A percentile compares a stretch with the other conserved stretches of the same genome.
Conservation (phyloP, 805 yeast species). For the Cyberlindnera mississippiensis region DNA sequence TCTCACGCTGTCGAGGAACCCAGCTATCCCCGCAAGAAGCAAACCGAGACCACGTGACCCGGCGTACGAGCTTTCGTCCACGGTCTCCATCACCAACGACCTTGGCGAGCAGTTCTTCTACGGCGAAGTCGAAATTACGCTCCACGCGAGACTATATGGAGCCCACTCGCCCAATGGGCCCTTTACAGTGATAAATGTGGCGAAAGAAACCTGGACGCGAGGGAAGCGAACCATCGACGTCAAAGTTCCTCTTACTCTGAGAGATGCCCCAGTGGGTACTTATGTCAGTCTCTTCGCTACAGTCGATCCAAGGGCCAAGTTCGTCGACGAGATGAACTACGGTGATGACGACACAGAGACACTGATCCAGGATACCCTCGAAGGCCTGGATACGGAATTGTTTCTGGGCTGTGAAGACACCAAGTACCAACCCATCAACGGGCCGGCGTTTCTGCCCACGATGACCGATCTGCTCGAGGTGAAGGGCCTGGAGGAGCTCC, state of each 20-base stretch:
- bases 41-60: slow-evolving; percentile 11
- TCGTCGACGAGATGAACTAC: slow-evolving; percentile 14
- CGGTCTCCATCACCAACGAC: slow-evolving; percentile 34
- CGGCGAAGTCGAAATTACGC: slow-evolving; percentile 25
- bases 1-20: slow-evolving; percentile 15
- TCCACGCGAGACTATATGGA: slow-evolving; percentile 10
- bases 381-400: slow-evolving; percentile 4
- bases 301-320: slow-evolving; percentile 1
- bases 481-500: slow-evolving; percentile 1
- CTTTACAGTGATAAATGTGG: background rate
- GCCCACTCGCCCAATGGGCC: slow-evolving; percentile 2
- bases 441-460: slow-evolving; percentile 13
- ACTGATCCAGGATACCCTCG: slow-evolving; percentile 12
- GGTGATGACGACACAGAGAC: slow-evolving; percentile 10
- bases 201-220: slow-evolving; percentile 16
- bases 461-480: slow-evolving; percentile 18
- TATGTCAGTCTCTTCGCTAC: slow-evolving; percentile 14
- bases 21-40: slow-evolving; percentile 1
- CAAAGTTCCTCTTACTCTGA: slow-evolving; percentile 1
- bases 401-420: slow-evolving; percentile 10
- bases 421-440: background rate
- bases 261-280: slow-evolving; percentile 1
- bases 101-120: slow-evolving; percentile 37
- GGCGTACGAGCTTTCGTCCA: slow-evolving; percentile 18
- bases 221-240: slow-evolving; percentile 23